Evolutionary conservation across 2,329 filamentous ascomycete genomes (phyloP), one percentile per base, ranked within the genome.

Genomic region (Byssochlamys sp.): DNA sequence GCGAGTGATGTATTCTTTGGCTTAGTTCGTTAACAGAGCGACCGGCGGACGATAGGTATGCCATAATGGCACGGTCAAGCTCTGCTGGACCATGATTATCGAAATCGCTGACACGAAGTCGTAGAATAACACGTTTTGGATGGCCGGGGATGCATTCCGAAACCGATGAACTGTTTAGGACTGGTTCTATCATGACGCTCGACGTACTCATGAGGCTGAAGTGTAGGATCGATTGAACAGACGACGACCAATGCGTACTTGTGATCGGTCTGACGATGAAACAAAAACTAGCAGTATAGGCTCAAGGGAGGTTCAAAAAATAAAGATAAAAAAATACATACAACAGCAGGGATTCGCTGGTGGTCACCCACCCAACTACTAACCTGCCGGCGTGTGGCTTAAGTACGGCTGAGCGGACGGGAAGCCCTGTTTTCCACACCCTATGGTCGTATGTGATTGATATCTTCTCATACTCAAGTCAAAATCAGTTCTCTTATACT

Each of bases 31-130:
- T 31, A 27, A 27, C 56, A 48, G 56, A 49, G 35, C 45, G 53
- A 52, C 53, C 56, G 12, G 53, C 53, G 25, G 56, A 55, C 39
- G n/a, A 31, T 39, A 58, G 45, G 27, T 58, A 56, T 27, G 48
- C 53, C 28, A 55, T 55, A 35, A 58, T 58, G 26, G 56, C 56
- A 55, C 27, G 6, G 49, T 58, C 56, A 26, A 55, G 52, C 14
- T 58, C 56, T 33, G 53, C 54, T 27, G 56, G 24, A 53, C 19
- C 26, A 53, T 27, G 39, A 45, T 35, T 14, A 35, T 35, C 31
- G 31, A 35, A 35, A 35, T 35, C 31, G 31, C 12, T 14, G 9
- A 35, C 31, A 35, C 31, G 31, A 35, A 35, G 31, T 35, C 31
- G 31, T 10, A 35, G 31, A 35, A 35, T 35, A 35, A 35, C 31